Base-by-base conservation (phyloP, 73 alveolate species). In the Blepharisma japonicum region DNA sequence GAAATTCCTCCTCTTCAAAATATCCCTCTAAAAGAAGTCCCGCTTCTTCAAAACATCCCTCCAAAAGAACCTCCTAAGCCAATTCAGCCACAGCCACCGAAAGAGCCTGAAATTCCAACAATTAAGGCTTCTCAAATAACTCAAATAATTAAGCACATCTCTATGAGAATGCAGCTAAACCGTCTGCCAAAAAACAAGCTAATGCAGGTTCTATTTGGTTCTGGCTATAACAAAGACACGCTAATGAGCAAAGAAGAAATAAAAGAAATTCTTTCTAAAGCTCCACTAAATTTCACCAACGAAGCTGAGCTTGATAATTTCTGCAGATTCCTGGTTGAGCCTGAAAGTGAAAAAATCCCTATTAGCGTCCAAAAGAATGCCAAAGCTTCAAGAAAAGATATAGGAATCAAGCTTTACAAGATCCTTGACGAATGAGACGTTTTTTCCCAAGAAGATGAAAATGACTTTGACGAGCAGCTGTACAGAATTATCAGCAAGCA, bases 361-460 rank as follows among this genome's bases (percentile, higher is more conserved):
- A 32, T 32, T 3, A 32, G 42, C 42, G 42, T 32, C 42, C 42
- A 32, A 32, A 32, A 32, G 42, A 32, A 3, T 32, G 42, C 42
- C 3, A 32, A 32, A 32, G 42, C 42, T 32, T 32, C 42, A 32
- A 32, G 68, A 14, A 53, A 53, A 53, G 23, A 14, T 14, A 53
- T 53, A n/a, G 68, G 32, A n/a, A 3, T n/a, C 68, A 53, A 53
- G 23, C 68, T 53, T 14, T 53, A 53, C 4, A 53, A 53, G 23
- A 53, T n/a, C 23, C 68, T 70, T 9, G 77, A 70, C 2, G 66
- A 70, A 4, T 70, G 80, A 6, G 66, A 70, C 11, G 42, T 47
- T n/a, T 47, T 70, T n/a, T 14, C 80, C n/a, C 46, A 23, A n/a
- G 80, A 70, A 45, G 80, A 70, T 39, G 80, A 70, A 25, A 21